Base-by-base conservation (phyloP, 1,139 yeast species). In the Nematodospora anomalae region DNA sequence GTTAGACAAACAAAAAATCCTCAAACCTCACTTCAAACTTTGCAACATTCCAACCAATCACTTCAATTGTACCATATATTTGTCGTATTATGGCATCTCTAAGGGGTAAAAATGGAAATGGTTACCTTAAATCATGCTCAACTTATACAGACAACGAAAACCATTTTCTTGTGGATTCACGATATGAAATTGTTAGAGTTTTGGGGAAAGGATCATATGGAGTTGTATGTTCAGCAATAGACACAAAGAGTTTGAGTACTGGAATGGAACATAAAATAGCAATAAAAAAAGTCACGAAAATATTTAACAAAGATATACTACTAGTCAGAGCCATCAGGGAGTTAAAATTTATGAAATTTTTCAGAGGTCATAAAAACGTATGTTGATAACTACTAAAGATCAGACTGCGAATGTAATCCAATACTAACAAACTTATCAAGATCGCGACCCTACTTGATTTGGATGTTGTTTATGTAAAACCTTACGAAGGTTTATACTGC, bases 191-290 rank as follows among this genome's bases (percentile, higher is more conserved):
- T 10, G 62, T 75, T 26, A 71, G 74, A 28, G 72, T 82, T 2
- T 67, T 90, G 33, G 97, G 97, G 0, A 79, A 82, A 47, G 97
- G 97, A 0, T 81, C 96, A 0, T 90, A 87, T 57, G 97, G 97
- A 1, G 78, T 83, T 0, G 97, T 92, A 3, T 84, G 92, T 50
- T 76, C 88, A 4, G 97, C 95, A 0, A 55, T 80, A 9, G 96
- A 90, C 56, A 62, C 73, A 12, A 52, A 55, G 22, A 43, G 44
- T 26, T 27, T 35, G 7, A 30, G 40, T 49, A 16, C 67, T 4
- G 43, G 43, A 11, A 33, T 33, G 23, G 40, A 41, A 26, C 43
- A 40, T 36, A 39, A 33, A 52, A 79, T 53, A 8, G 97, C 97
- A 6, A 83, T 89, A 36, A 90, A 90, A 56, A 85, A 84, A 53